A percentile compares a stretch with the other conserved stretches of the same genome.
Conservation (phyloP, 805 yeast genomes). For the Yarrowia hollandica region DNA sequence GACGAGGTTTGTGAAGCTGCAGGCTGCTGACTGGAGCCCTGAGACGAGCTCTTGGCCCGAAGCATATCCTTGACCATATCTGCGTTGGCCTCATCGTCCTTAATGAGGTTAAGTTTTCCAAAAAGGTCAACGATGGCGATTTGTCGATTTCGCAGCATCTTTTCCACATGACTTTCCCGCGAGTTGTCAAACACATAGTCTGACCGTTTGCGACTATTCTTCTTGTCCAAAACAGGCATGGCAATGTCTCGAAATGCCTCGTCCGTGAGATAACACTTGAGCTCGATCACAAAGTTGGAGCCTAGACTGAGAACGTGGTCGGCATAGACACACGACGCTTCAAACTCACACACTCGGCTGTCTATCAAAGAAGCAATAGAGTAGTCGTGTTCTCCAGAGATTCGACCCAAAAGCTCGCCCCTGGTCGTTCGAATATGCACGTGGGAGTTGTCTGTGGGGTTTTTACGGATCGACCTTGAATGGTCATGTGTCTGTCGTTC, state of each 20-base stretch:
- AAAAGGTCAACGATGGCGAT: slow-evolving; percentile 57
- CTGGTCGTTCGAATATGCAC: neutral
- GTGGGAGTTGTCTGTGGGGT: slow-evolving; percentile 16
- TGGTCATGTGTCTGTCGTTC: slow-evolving; percentile 10
- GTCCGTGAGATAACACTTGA: slow-evolving; percentile 59
- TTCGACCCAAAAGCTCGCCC: slow-evolving; percentile 6
- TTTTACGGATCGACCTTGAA: slow-evolving; percentile 1
- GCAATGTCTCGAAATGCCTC: slow-evolving; percentile 40
- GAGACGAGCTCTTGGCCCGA: slow-evolving; percentile 30
- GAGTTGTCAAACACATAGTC: slow-evolving; percentile 38
- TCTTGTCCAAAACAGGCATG: slow-evolving; percentile 19
- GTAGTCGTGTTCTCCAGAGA: slow-evolving; percentile 7
- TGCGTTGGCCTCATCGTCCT: slow-evolving; percentile 27
- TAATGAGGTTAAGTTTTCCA: slow-evolving; percentile 44
- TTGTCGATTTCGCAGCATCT: slow-evolving; percentile 53
- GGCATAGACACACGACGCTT: slow-evolving; percentile 58
- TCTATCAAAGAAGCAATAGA: slow-evolving; percentile 62
- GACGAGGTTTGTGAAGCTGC: slow-evolving; percentile 35
- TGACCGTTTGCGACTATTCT: neutral
- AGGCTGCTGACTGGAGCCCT: slow-evolving; percentile 33
- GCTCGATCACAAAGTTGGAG: slow-evolving; percentile 67
- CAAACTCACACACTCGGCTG: slow-evolving; percentile 53
- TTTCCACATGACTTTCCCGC: slow-evolving; percentile 57
- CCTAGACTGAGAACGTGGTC: slow-evolving; percentile 67
- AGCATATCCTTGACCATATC: slow-evolving; percentile 22